Evolutionary conservation across 805 yeast species (phyloP), one percentile per base, ranked within the genome.

Genomic region (Pichia thaimueangensis): DNA sequence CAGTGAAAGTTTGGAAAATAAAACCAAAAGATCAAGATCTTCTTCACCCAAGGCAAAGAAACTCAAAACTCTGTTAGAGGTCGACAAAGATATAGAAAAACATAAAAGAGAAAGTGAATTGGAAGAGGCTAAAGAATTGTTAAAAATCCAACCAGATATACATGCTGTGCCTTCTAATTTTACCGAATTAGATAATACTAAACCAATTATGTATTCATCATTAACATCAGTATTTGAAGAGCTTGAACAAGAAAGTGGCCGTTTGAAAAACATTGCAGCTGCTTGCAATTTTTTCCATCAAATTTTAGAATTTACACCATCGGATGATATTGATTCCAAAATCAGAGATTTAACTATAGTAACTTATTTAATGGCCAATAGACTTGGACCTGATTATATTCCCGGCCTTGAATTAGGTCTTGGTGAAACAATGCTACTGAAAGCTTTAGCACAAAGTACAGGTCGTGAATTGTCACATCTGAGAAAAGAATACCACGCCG

Each of bases 321-420:
- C 47, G 3, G 42, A 48, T 24, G 49, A 52, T 11, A 36, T 47
- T 7, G 46, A 50, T 6, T 31, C 17, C 6, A 50, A 60, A 4
- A 45, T 45, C 1, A 48, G 50, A 17, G 76, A 73, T 35, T 63
- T 93, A 41, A 71, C 86, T 6, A 78, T 76, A 42, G 79, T 86
- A 2, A 83, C 89, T 1, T 93, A 91, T 54, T 70, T 93, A 15
- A 84, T 85, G 63, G 88, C 91, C 58, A 91, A 91, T 59, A 69
- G 91, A 47, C 65, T 89, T 9, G 96, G 97, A 0, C 98, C 98
- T 0, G 98, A 93, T 59, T 93, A 93, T 57, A 96, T 87, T 57
- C 64, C 65, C 0, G 97, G 94, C 24, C 66, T 91, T 44, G 98
- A 93, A 57, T 68, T 93, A 21, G 98, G 98, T 0, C 70, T 93